Evolutionary conservation across 176 grass and related monocot species (phyloP), one percentile per base, ranked within the genome.

Genomic region (Carex cristatella): DNA sequence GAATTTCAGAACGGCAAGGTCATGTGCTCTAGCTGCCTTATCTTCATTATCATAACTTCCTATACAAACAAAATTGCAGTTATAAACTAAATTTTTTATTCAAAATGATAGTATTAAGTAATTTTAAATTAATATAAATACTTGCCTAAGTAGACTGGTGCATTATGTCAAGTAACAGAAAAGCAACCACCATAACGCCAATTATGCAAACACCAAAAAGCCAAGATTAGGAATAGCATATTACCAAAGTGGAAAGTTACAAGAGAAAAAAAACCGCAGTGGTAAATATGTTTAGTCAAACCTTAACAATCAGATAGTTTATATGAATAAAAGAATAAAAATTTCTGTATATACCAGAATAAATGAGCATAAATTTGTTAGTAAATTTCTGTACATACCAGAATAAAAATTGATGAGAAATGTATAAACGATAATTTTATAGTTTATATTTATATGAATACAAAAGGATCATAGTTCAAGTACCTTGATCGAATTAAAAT

Each of bases 31-130:
- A 76, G 96, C 96, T 73, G 96, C 96, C 84, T 91, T 93, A 69
- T 99, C 96, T 86, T 95, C 96, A 69, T 90, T 89, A 88, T 94
- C 90, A 90, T 99, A 92, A 84, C 96, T 99, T n/a, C 96, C 96
- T 99, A 85, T 80, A 63, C 51, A 60, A 75, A 46, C 64, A 83
- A 77, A 85, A 81, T 12, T 40, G 33, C 84, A 72, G 67, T 89
- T 83, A 53, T 89, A 88, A 89, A 69, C 33, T 42, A 49, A 69
- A 72, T 2, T 38, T 35, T 79, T 86, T 32, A 83, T 66, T 70
- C 54, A 27, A 54, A 67, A 48, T 74, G 79, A 82, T 62, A 89
- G 78, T 81, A 48, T 6, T 6, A 3, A 85, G 40, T 48, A 61
- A 40, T 69, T 68, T 81, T 10, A 2, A 2, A 54, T 27, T 40